Evolutionary conservation across 495 filamentous ascomycete genomes (phyloP), one percentile per base, ranked within the genome.

Genomic region (Lophium mytilinum): DNA sequence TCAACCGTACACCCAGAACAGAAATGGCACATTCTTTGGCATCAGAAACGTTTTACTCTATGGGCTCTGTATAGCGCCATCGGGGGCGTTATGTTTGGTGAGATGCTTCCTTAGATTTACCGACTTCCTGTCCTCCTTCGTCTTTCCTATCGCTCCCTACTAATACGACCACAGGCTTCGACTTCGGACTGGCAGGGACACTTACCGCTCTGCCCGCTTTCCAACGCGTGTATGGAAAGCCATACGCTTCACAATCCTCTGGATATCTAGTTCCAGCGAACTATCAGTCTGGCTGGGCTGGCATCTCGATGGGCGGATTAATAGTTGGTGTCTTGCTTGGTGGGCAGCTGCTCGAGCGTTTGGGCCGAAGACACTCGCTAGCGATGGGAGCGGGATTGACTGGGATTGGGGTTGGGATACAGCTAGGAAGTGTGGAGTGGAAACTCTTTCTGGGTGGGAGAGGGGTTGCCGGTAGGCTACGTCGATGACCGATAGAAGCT

Each of bases 221-320:
- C 33, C 50, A 52, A 34, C 12, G 19, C 17, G 24, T 36, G 9
- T 36, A 36, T 14, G 50, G 50, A n/a, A 36, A 17, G 15, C 14
- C 33, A 5, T 52, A 9, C 15, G 11, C 50, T 30, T 30, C 18
- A 17, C 34, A 37, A 17, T 14, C 50, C n/a, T 52, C 50, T 36
- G 50, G 50, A 21, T 52, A 52, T 21, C 37, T 52, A 10, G 33
- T 52, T n/a, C 50, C 50, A 14, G 50, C 50, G 9, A 37, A 21
- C 14, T 36, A 18, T 15, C 50, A 52, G 19, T 52, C 50, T 11
- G 50, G 50, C 17, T 52, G 50, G 50, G 34, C 33, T 36, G 50
- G 14, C 14, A 34, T 34, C 1, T 37, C 50, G 10, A 33, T 17
- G 9, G 50, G 24, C 24, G 50, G 50, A 52, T 11, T 19, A 1